phyloP scores from a whole-genome alignment of 1,139 yeast species.

The Hyphopichia buzzinii region DNA sequence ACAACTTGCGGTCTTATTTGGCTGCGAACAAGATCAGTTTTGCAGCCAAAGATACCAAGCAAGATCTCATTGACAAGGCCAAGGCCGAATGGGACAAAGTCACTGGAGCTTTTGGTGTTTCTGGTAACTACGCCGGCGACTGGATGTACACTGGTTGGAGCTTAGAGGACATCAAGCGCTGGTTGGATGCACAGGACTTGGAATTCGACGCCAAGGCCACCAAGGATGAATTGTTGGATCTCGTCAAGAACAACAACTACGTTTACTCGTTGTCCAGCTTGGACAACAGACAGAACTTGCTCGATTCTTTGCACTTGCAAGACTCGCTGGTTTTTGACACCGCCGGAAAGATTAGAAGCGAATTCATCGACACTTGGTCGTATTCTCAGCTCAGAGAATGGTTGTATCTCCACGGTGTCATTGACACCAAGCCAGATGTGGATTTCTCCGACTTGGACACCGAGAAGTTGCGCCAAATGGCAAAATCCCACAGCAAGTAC shows the following conservation, averaged over 20 bases:
- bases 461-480: slow-evolving; percentile 18
- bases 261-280: slow-evolving; percentile 31
- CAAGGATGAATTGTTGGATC: slow-evolving; percentile 40
- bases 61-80: slow-evolving; percentile 35
- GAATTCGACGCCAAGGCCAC: slow-evolving; percentile 36
- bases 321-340: slow-evolving; percentile 36
- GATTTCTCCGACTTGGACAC: slow-evolving; percentile 16
- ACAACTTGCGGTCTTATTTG: slow-evolving; percentile 33
- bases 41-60: slow-evolving; percentile 25
- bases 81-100: slow-evolving; percentile 36
- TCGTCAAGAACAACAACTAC: slow-evolving; percentile 42
- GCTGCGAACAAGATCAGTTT: slow-evolving; percentile 29
- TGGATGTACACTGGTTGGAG: slow-evolving; percentile 51
- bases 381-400: slow-evolving; percentile 31
- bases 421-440: slow-evolving; percentile 23
- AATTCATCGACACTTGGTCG: slow-evolving; percentile 42
- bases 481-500: slow-evolving; percentile 16
- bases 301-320: slow-evolving; percentile 36
- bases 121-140: slow-evolving; percentile 51
- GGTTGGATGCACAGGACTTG: slow-evolving; percentile 48
- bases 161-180: slow-evolving; percentile 37
- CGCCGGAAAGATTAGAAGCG: slow-evolving; percentile 39
- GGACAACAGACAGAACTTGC: slow-evolving; percentile 36
- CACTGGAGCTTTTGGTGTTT: slow-evolving; percentile 28
- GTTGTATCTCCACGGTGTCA: slow-evolving; percentile 26